These are phyloP conservation scores for Lycium barbarum DNA, from an alignment of 257 asterid species.

Conservation along the genomic window DNA sequence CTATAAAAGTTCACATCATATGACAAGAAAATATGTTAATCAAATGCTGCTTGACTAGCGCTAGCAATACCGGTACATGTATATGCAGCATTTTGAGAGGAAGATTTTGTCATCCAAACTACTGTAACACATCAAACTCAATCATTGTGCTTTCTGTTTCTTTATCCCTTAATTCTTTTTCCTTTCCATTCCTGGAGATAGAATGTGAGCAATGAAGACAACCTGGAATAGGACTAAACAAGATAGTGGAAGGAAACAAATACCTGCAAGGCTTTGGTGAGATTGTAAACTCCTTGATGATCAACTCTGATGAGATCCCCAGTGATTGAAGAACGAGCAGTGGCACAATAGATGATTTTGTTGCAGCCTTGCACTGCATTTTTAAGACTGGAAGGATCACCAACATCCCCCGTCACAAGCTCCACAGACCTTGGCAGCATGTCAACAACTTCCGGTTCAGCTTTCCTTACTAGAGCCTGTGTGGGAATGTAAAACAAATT, in stretches of 20 bases:
- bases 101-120: background rate
- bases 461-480: slow-evolving; percentile 88
- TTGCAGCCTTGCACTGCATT: slow-evolving; percentile 86
- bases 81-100: slow-evolving; percentile 23
- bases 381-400: slow-evolving; percentile 77
- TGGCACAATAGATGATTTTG: slow-evolving; percentile 92
- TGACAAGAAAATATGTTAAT: background rate
- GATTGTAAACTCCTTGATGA: slow-evolving; percentile 87
- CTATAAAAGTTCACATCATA: background rate
- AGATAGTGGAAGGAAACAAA: background rate
- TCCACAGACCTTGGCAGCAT: slow-evolving; percentile 94
- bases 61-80: background rate
- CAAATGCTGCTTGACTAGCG: background rate
- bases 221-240: background rate
- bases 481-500: slow-evolving; percentile 26
- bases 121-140: background rate
- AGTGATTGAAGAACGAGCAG: slow-evolving; percentile 93
- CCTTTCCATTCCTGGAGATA: background rate
- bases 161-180: background rate
- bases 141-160: background rate
- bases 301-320: slow-evolving; percentile 95
- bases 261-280: slow-evolving; percentile 96
- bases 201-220: background rate
- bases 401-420: slow-evolving; percentile 89
- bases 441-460: slow-evolving; percentile 73